These are phyloP conservation scores for Stagonosporopsis rhizophila DNA, from an alignment of 2,329 filamentous ascomycete genomes.

Conservation along the genomic window DNA sequence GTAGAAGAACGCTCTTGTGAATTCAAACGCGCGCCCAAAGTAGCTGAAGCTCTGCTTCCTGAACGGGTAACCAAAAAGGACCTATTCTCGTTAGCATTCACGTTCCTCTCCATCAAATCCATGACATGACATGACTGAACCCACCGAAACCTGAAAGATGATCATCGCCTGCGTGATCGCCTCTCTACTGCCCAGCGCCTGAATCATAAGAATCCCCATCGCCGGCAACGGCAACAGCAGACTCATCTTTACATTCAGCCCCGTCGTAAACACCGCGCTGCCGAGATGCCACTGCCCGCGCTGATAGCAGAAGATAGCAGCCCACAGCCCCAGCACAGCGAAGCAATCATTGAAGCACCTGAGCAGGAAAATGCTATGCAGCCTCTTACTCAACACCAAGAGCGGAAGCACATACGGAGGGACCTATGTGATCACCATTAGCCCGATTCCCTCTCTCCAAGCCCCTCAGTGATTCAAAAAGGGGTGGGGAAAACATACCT, in stretches of 20 bases:
- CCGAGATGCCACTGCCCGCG: constrained; percentile 75
- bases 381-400: constrained; percentile 84
- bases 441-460: background rate
- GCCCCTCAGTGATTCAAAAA: background rate
- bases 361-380: constrained; percentile 92
- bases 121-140: constrained; percentile 27
- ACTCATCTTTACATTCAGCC: constrained; percentile 95
- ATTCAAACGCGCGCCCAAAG: constrained; percentile 82
- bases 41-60: constrained; percentile 72
- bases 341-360: constrained; percentile 97
- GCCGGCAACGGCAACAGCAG: constrained; percentile 83
- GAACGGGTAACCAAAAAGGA: constrained; percentile 71
- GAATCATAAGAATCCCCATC: constrained; percentile 76
- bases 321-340: constrained; percentile 82
- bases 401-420: constrained; percentile 89
- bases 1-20: constrained; percentile 90
- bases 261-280: constrained; percentile 75
- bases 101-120: background rate
- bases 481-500: constrained; percentile 55
- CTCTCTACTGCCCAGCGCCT: constrained; percentile 71
- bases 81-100: constrained; percentile 46
- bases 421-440: constrained; percentile 56
- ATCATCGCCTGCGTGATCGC: constrained; percentile 73
- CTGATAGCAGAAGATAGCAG: constrained; percentile 81
- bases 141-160: constrained; percentile 79